phyloP scores from a whole-genome alignment of 2,329 filamentous ascomycete species.

The Microcera coccophila region DNA sequence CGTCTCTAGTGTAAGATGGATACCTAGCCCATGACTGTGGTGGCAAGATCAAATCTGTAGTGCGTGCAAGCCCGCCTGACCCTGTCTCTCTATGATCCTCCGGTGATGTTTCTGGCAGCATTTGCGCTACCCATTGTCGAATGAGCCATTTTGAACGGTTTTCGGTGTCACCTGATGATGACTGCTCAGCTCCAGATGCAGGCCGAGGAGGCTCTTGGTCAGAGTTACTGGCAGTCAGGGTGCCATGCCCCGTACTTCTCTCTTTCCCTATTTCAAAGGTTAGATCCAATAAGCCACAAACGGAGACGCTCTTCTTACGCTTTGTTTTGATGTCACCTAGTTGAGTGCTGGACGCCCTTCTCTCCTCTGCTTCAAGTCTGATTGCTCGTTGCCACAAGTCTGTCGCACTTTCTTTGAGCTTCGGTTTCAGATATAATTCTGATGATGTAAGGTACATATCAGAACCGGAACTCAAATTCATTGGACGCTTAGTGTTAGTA shows the following conservation, averaged over 20 bases:
- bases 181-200: slow-evolving; percentile 13
- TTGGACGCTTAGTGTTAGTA: too few relatives aligned
- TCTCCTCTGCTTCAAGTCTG: slow-evolving; percentile 21
- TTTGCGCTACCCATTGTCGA: slow-evolving; percentile 18
- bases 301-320: slow-evolving; percentile 1
- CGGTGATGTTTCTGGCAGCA: slow-evolving; percentile 5
- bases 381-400: slow-evolving; percentile 28
- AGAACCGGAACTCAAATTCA: too few relatives aligned
- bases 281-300: slow-evolving; percentile 5
- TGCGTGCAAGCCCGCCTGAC: background rate
- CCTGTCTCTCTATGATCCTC: background rate
- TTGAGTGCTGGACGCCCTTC: slow-evolving; percentile 10
- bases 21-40: slow-evolving; percentile 35
- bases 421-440: slow-evolving; percentile 10
- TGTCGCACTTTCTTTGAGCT: slow-evolving; percentile 21
- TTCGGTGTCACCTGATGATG: slow-evolving; percentile 1
- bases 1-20: slow-evolving; percentile 29
- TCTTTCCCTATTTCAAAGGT: slow-evolving; percentile 2
- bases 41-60: slow-evolving; percentile 12
- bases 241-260: slow-evolving; percentile 1
- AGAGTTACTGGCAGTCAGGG: slow-evolving; percentile 1
- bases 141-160: slow-evolving; percentile 16
- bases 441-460: slow-evolving; percentile 6
- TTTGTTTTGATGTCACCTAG: slow-evolving; percentile 4
- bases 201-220: slow-evolving; percentile 10